phyloP scores from a whole-genome alignment of 2,329 filamentous ascomycete genomes.

The Xylariaceae sp. region DNA sequence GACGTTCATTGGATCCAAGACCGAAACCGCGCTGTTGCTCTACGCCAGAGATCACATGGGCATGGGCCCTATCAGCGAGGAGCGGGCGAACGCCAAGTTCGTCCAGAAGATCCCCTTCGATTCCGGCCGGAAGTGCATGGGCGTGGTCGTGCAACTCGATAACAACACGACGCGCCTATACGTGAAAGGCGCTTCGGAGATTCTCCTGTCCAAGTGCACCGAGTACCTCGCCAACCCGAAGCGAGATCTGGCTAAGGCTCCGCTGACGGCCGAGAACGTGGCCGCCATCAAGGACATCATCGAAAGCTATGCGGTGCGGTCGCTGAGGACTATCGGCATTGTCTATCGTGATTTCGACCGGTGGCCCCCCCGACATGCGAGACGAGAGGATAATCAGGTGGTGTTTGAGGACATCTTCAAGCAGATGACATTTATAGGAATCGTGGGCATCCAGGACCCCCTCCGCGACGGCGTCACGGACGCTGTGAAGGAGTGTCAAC shows the following conservation, averaged over 20 bases:
- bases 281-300: slow-evolving; percentile 62
- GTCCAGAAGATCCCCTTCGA: slow-evolving; percentile 71
- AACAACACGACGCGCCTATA: slow-evolving; percentile 50
- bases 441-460: slow-evolving; percentile 79
- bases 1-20: slow-evolving; percentile 72
- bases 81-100: slow-evolving; percentile 54
- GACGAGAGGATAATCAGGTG: slow-evolving; percentile 53
- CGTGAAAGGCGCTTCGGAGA: slow-evolving; percentile 62
- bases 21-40: slow-evolving; percentile 67
- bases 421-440: slow-evolving; percentile 61
- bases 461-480: slow-evolving; percentile 69
- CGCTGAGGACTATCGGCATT: slow-evolving; percentile 78
- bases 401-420: slow-evolving; percentile 62
- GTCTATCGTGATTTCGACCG: slow-evolving; percentile 77
- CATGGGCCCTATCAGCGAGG: slow-evolving; percentile 59
- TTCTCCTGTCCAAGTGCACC: slow-evolving; percentile 53
- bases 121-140: slow-evolving; percentile 69
- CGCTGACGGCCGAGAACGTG: slow-evolving; percentile 48
- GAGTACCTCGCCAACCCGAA: slow-evolving; percentile 47
- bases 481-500: slow-evolving; percentile 67
- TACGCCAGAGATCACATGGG: slow-evolving; percentile 62
- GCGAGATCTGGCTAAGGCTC: slow-evolving; percentile 35
- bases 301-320: slow-evolving; percentile 70
- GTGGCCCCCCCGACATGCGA: slow-evolving; percentile 70
- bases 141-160: slow-evolving; percentile 48